Percentiles rank a stretch among this genome's conserved stretches.
These are phyloP conservation scores for Mucor velutinosus DNA, from an alignment of 371 early-diverging fungal genomes.

Conservation along the genomic window DNA sequence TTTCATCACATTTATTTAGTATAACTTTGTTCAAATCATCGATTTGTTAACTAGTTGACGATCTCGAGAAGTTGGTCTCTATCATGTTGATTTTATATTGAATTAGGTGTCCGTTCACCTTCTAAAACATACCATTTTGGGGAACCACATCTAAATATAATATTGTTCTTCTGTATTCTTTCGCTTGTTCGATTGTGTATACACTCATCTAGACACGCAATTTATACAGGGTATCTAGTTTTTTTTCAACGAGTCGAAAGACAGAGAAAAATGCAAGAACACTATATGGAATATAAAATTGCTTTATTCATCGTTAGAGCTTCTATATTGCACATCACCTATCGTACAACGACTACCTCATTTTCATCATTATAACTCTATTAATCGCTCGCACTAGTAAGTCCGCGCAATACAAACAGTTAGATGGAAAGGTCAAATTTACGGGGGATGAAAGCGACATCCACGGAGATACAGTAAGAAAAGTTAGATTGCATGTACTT, in stretches of 20 bases:
- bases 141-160: neutral
- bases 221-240: neutral
- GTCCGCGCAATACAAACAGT: neutral
- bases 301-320: neutral
- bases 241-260: neutral
- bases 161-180: neutral
- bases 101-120: slow-evolving; percentile 1
- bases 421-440: neutral
- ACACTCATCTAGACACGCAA: neutral
- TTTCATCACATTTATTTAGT: neutral
- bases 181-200: neutral
- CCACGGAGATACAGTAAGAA: neutral
- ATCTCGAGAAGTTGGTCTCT: neutral
- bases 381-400: neutral
- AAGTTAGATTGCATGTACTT: neutral
- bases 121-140: neutral
- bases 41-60: neutral
- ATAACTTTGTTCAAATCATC: neutral
- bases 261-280: too few species aligned
- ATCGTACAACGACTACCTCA: neutral
- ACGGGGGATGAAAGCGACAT: neutral
- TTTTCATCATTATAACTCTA: too few species aligned
- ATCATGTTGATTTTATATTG: neutral
- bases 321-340: neutral
- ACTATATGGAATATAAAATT: neutral